Conservation (phyloP, 2,329 filamentous ascomycete species). For the Byssoonygena ceratinophila region DNA sequence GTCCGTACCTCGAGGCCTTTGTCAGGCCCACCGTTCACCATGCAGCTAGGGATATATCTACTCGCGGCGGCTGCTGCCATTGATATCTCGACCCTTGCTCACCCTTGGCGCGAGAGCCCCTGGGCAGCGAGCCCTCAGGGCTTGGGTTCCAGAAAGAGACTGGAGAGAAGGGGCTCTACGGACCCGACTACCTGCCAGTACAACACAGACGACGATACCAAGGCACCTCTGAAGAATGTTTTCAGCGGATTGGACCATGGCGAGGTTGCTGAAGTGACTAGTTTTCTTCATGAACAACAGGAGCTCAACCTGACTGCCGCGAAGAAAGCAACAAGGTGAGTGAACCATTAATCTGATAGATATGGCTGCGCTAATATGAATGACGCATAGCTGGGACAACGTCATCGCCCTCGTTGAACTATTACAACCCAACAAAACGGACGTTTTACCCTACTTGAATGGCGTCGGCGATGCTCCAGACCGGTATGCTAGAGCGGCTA, state of each 20-base stretch:
- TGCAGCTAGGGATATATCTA: conserved; percentile 2
- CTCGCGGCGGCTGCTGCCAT: conserved; percentile 8
- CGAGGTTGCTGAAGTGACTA: conserved; percentile 8
- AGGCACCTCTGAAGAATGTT: conserved; percentile 9
- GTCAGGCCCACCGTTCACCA: neutral
- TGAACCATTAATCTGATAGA: neutral
- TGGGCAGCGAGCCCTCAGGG: neutral
- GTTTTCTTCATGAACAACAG: conserved; percentile 8
- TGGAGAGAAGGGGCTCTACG: neutral
- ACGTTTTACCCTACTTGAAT: conserved; percentile 38
- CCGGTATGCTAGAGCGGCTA: conserved; percentile 40
- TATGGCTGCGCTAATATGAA: neutral
- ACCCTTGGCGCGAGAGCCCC: neutral
- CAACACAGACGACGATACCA: neutral
- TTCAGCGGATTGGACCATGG: neutral
- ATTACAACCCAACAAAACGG: conserved; percentile 41
- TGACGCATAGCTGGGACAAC: conserved; percentile 31
- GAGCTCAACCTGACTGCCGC: conserved; percentile 6
- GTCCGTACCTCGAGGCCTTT: neutral
- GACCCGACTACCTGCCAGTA: neutral
- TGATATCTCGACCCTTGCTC: conserved; percentile 3
- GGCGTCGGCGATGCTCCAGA: conserved; percentile 27
- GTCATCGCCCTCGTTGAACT: conserved; percentile 41
- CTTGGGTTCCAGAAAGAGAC: neutral
- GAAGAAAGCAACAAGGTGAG: conserved; percentile 1